Evolutionary conservation across 495 filamentous ascomycete genomes (phyloP).

Genomic region (Penicillium odoratum): DNA sequence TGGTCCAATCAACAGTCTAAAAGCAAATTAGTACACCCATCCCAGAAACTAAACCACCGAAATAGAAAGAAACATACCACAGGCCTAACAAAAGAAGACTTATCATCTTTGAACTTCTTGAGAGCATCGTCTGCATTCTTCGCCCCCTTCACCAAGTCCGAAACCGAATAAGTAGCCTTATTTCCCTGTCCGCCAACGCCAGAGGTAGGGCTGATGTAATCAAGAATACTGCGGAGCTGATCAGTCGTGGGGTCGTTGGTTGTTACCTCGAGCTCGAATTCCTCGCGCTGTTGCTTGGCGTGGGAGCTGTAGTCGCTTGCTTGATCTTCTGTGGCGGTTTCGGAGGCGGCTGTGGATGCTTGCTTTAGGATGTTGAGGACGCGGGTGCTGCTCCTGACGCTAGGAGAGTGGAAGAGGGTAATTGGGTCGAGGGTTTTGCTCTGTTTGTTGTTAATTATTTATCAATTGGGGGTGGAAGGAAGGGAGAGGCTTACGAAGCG

Average conservation of each 20-base stretch:
- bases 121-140: constrained; percentile 70
- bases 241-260: constrained; percentile 77
- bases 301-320: constrained; percentile 58
- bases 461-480: constrained; percentile 1
- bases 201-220: constrained; percentile 69
- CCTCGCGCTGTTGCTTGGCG: constrained; percentile 54
- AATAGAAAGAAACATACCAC: constrained; percentile 53
- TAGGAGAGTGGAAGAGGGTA: constrained; percentile 90
- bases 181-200: constrained; percentile 22
- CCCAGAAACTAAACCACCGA: constrained; percentile 2
- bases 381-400: constrained; percentile 60
- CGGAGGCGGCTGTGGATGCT: constrained; percentile 59
- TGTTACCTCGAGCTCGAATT: constrained; percentile 85
- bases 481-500: constrained; percentile 38
- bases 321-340: constrained; percentile 64
- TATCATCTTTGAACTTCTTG: constrained; percentile 61
- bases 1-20: constrained; percentile 90
- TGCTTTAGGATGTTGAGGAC: constrained; percentile 74
- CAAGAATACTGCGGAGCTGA: constrained; percentile 83
- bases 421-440: constrained; percentile 85
- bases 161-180: constrained; percentile 32
- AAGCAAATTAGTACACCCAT: constrained; percentile 13
- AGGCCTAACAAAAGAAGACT: constrained; percentile 68
- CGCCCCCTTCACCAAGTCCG: constrained; percentile 70
- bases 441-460: constrained; percentile 38